Base-by-base conservation (phyloP, 164 flowering plant genomes). In the Euptelea pleiosperma region DNA sequence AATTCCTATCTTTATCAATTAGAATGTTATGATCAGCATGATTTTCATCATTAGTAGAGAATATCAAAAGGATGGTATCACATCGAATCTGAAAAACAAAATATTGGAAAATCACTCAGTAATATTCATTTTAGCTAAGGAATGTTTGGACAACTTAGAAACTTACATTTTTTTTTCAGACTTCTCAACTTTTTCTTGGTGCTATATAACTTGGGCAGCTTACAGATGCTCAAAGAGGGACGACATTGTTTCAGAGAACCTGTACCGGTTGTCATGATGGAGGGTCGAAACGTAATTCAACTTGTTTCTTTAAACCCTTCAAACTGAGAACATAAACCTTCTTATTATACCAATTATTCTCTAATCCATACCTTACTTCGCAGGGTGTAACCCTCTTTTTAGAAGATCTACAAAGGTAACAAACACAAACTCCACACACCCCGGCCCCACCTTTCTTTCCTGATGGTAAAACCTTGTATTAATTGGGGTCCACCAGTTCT, bases 251-350 rank as follows among this genome's bases (percentile, higher is more conserved):
- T 68, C 28, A 65, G 1, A 79, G 49, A 64, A 61, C 93, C 49
- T 92, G 98, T 73, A 92, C 89, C 45, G 98, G 96, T 28, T 89
- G 98, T 62, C 98, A 89, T 69, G 86, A 75, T 72, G 84, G 65
- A 14, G 98, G n/a, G 98, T 44, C 95, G 96, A 78, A 89, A 92
- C 72, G 80, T 89, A 34, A 75, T 89, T 54, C 95, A 82, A 50
- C 96, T 96, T 12, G 97, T 89, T 36, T 16, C 8, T 41, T 18
- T 24, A 2, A 15, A n/a, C 33, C 26, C 37, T 26, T 29, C 5
- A 24, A 37, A 30, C 53, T 1, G 21, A 6, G n/a, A 37, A 14
- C n/a, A 14, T 43, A 43, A n/a, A n/a, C n/a, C n/a, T n/a, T 22
- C 19, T 39, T 52, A 18, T 40, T 28, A 16, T 10, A 8, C 16